Evolutionary conservation across 1,284 basidiomycete species (phyloP).

Genomic region (Apiotrichum domesticum): DNA sequence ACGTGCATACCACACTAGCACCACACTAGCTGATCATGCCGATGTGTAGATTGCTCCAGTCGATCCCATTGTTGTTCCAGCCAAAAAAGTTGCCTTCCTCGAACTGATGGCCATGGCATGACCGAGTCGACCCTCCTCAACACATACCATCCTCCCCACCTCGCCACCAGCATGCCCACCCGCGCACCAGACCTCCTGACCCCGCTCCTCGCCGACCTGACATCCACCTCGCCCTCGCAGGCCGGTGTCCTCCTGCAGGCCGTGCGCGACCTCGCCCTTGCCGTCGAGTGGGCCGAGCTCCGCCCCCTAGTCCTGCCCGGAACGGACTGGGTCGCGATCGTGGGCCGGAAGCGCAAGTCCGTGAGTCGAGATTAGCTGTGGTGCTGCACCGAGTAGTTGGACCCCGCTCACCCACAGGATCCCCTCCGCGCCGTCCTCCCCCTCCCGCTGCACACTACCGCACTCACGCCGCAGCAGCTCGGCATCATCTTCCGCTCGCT

Average conservation of each 20-base stretch:
- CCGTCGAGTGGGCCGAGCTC: constrained; percentile 45
- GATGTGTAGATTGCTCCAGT: too few relatives aligned
- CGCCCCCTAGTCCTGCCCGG: constrained; percentile 24
- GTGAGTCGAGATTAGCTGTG: constrained; percentile 20
- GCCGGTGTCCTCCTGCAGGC: constrained; percentile 40
- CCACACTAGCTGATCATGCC: too few relatives aligned
- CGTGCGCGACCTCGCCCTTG: constrained; percentile 44
- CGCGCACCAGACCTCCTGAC: background rate
- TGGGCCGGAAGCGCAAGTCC: constrained; percentile 38
- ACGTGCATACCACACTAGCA: too few relatives aligned
- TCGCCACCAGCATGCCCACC: background rate
- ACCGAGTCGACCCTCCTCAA: too few relatives aligned
- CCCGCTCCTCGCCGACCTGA: constrained; percentile 2
- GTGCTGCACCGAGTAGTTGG: too few relatives aligned
- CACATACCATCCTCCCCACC: background rate
- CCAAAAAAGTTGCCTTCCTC: too few relatives aligned
- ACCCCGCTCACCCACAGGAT: constrained; percentile 25
- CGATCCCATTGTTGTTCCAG: too few relatives aligned
- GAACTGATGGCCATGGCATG: too few relatives aligned
- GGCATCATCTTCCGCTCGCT: constrained; percentile 34
- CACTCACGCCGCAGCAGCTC: constrained; percentile 37
- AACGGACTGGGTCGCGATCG: constrained; percentile 33
- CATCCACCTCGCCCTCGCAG: constrained; percentile 25
- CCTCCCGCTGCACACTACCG: constrained; percentile 41
- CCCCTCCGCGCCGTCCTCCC: constrained; percentile 42